Evolutionary conservation across 129 eudicot species (phyloP), one percentile per base, ranked within the genome.

Genomic region (Rutidosis leptorrhynchoides): DNA sequence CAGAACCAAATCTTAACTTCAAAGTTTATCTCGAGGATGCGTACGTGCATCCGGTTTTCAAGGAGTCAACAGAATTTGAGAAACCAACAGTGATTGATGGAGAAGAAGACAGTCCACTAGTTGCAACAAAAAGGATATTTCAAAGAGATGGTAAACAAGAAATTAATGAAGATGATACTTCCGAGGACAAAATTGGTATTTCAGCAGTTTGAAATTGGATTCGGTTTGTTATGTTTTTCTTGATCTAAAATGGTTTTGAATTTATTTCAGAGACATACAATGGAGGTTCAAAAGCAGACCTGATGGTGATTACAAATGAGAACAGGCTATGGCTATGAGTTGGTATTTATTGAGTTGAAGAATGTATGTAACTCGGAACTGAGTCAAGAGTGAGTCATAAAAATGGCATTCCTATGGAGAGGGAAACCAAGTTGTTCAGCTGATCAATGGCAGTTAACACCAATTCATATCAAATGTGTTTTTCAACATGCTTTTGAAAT

Each of bases 21-120:
- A 83, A 83, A 80, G 74, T 71, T 0, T 92, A 92, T 62, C 87
- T 92, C 12, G 77, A 84, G 74, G 89, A 92, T 65, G 95, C 98
- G 40, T 92, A 88, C 43, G 61, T 85, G 35, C 96, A 92, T 64
- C 98, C 98, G 5, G 86, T 88, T 27, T 88, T 92, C 81, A 92
- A 85, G 37, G 82, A 81, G 4, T 64, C 75, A 1, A 28, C 14
- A n/a, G 89, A 83, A 52, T 54, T 74, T 48, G 86, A 82, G 23
- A 62, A 77, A 51, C 73, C 78, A 2, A 7, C 27, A 7, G 57
- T 71, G 14, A 10, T 65, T 4, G 90, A 92, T 6, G 96, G 83
- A 7, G 96, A 88, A 74, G 98, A 92, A 42, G 80, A 84, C 60
- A 74, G 69, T 56, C 81, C 81, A 14, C 76, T 83, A 4, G 98